phyloP scores from a whole-genome alignment of 306 rosid genomes.

The Sesbania bispinosa region DNA sequence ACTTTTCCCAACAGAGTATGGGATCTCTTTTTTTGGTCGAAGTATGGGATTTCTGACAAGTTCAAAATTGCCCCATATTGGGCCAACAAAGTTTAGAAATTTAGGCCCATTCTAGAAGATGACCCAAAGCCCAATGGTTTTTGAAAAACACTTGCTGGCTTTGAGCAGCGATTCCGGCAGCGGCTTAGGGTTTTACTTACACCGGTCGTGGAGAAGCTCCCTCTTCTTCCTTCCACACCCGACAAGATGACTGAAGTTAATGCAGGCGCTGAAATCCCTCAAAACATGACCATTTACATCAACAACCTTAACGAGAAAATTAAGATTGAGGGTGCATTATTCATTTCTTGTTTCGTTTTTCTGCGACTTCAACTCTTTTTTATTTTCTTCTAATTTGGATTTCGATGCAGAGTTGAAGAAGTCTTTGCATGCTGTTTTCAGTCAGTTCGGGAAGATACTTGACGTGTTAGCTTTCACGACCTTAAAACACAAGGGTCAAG shows the following conservation, averaged over 20 bases:
- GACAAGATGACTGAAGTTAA: conserved; percentile 62
- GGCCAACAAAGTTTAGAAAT: too few species aligned
- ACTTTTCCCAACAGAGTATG: too few species aligned
- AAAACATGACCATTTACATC: conserved; percentile 85
- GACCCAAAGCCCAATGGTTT: conserved; percentile 10
- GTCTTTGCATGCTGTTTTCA: conserved; percentile 80
- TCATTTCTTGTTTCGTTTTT: not conserved
- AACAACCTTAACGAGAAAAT: conserved; percentile 95
- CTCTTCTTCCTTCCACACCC: not conserved
- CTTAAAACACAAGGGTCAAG: conserved; percentile 95
- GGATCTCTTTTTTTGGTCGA: too few species aligned
- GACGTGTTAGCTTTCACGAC: conserved; percentile 90
- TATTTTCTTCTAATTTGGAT: not conserved
- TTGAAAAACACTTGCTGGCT: not conserved
- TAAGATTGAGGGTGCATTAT: conserved; percentile 67
- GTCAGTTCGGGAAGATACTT: conserved; percentile 93
- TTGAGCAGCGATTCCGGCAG: conserved; percentile 24
- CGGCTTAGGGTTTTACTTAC: conserved; percentile 26
- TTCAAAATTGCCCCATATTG: too few species aligned
- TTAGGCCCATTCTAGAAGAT: not conserved
- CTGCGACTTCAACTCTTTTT: not conserved
- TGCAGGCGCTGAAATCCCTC: conserved; percentile 43
- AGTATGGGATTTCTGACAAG: too few species aligned
- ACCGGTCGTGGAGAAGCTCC: not conserved
- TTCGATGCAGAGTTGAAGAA: conserved; percentile 75